Percentiles rank a stretch among this genome's conserved stretches.
phyloP scores from a whole-genome alignment of 176 grass and related monocot genomes.

The Carex myosuroides region DNA sequence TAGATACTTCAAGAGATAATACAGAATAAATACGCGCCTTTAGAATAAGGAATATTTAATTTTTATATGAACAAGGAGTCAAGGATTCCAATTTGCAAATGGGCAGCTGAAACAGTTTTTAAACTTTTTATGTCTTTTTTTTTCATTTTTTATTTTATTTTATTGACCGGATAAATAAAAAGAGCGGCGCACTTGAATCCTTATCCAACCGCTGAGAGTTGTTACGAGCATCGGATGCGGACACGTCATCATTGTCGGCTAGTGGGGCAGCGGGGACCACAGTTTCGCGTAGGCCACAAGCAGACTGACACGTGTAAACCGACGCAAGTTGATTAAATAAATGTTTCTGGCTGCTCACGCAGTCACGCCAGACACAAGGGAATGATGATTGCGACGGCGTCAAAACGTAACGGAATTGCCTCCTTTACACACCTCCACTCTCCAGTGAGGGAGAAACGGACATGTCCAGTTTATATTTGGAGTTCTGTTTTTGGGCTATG shows the following conservation, averaged over 20 bases:
- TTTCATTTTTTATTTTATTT: neutral
- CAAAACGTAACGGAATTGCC: slow-evolving; percentile 16
- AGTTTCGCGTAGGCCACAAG: slow-evolving; percentile 6
- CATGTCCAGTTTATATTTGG: neutral
- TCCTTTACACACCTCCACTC: neutral
- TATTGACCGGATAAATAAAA: neutral
- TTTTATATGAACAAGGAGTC: too few species aligned
- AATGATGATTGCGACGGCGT: slow-evolving; percentile 21
- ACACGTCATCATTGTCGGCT: slow-evolving; percentile 22
- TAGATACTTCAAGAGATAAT: neutral
- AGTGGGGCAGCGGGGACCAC: neutral
- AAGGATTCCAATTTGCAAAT: neutral
- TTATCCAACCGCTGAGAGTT: slow-evolving; percentile 7
- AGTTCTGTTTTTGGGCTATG: neutral
- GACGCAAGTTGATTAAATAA: neutral
- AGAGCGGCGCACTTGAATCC: slow-evolving; percentile 13
- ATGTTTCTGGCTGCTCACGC: neutral
- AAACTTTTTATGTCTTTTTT: neutral
- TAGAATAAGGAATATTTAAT: neutral
- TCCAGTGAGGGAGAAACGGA: neutral
- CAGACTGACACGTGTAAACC: slow-evolving; percentile 5
- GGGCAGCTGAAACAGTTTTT: neutral
- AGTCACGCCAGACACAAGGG: neutral
- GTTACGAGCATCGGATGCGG: slow-evolving; percentile 20
- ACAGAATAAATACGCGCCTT: neutral